Percentiles rank a stretch among this genome's conserved stretches.
Evolutionary conservation across 1,284 basidiomycete species (phyloP).

Genomic region (Malassezia pachydermatis): DNA sequence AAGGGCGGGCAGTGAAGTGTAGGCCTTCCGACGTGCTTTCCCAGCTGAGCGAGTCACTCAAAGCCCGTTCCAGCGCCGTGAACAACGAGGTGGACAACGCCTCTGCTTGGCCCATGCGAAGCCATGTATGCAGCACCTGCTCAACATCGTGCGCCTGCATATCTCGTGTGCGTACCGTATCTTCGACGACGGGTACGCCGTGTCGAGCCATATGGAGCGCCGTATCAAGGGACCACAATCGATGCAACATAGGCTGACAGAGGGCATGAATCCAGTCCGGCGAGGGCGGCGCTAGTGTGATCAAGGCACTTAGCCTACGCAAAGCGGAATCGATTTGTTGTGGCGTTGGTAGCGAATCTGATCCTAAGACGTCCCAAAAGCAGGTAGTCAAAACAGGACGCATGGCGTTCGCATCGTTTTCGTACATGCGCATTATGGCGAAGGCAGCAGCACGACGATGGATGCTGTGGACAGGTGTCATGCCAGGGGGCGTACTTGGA

Average conservation of each 20-base stretch:
- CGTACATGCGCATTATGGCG: constrained; percentile 25
- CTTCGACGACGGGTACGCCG: constrained; percentile 5
- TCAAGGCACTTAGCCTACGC: constrained; percentile 22
- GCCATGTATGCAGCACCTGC: constrained; percentile 29
- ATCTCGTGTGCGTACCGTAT: constrained; percentile 2
- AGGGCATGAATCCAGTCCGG: constrained; percentile 28
- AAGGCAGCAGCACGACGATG: constrained; percentile 36
- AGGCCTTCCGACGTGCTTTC: background rate
- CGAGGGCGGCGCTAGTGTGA: constrained; percentile 36
- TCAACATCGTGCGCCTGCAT: constrained; percentile 20
- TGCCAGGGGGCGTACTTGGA: constrained; percentile 22
- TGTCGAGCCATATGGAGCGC: constrained; percentile 14
- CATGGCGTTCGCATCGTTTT: constrained; percentile 17
- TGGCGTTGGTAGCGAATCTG: background rate
- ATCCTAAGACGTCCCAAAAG: constrained; percentile 4
- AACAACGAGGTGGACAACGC: constrained; percentile 15
- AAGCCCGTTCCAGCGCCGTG: background rate
- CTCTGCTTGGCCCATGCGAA: constrained; percentile 21
- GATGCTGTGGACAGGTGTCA: constrained; percentile 18
- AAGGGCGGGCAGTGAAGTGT: background rate
- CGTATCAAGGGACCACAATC: constrained; percentile 29
- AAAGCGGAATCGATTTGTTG: constrained; percentile 13
- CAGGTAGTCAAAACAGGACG: background rate
- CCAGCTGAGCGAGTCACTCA: background rate
- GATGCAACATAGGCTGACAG: constrained; percentile 22